phyloP scores from a whole-genome alignment of 2,329 filamentous ascomycete genomes.

The Cordyceps javanica region DNA sequence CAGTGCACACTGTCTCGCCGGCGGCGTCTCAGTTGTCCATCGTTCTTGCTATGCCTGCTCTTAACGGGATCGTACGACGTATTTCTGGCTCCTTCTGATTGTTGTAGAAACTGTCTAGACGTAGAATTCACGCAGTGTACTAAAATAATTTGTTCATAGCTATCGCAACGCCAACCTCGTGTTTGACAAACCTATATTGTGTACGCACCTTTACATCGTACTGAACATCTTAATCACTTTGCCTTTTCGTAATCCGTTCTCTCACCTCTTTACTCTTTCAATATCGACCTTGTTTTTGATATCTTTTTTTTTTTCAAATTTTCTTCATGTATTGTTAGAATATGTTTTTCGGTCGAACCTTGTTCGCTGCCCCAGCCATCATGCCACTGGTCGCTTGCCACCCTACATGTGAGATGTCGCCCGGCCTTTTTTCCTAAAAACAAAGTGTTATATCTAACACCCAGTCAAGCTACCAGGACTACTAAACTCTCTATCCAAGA shows the following conservation, averaged over 20 bases:
- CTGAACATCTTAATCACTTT: too few relatives aligned
- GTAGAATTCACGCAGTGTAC: background rate
- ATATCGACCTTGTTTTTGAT: background rate
- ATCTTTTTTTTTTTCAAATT: background rate
- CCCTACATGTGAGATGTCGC: conserved; percentile 20
- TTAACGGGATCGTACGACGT: background rate
- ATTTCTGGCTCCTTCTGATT: conserved; percentile 10
- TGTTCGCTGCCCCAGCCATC: conserved; percentile 21
- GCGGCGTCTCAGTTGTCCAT: background rate
- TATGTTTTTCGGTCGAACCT: conserved; percentile 19
- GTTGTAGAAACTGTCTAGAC: background rate
- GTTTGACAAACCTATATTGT: too few relatives aligned
- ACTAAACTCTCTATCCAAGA: conserved; percentile 32
- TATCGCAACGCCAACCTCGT: conserved; percentile 2
- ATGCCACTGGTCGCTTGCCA: conserved; percentile 18
- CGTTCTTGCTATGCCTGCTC: conserved; percentile 4
- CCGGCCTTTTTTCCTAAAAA: background rate
- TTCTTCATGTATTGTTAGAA: conserved; percentile 13
- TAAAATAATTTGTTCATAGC: background rate
- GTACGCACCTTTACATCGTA: too few relatives aligned
- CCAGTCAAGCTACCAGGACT: background rate
- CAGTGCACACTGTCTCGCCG: background rate
- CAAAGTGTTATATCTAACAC: background rate
- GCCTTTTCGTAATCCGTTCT: background rate
- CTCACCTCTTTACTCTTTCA: background rate